Evolutionary conservation across 306 rosid genomes (phyloP).

Genomic region (Vigna unguiculata): DNA sequence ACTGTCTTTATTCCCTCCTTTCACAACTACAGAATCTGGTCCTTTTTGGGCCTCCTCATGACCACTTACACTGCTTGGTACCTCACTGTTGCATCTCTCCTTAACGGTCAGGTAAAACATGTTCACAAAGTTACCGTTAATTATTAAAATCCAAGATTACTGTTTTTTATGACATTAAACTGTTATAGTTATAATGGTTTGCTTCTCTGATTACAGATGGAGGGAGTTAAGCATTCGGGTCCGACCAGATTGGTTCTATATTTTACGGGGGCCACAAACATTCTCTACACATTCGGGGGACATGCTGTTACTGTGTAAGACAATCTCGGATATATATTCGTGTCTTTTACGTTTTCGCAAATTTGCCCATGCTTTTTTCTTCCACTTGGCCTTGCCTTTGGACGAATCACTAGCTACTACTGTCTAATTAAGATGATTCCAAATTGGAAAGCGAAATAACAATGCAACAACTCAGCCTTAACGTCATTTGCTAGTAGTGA

Average conservation of each 20-base stretch:
- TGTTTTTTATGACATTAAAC: neutral
- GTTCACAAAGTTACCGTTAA: neutral
- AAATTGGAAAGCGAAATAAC: constrained; percentile 38
- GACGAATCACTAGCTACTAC: constrained; percentile 8
- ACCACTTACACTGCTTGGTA: constrained; percentile 99
- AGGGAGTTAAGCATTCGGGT: constrained; percentile 95
- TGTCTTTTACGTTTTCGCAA: constrained; percentile 48
- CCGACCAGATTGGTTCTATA: constrained; percentile 86
- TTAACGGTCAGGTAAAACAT: constrained; percentile 84
- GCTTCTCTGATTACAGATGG: constrained; percentile 55
- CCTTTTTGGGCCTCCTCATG: constrained; percentile 93
- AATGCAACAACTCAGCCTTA: constrained; percentile 33
- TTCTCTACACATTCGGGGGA: constrained; percentile 99
- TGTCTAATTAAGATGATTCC: constrained; percentile 16
- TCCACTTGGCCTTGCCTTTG: constrained; percentile 13
- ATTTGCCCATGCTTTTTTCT: constrained; percentile 10
- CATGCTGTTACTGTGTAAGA: constrained; percentile 99
- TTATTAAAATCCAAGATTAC: neutral
- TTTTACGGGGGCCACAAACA: constrained; percentile 99
- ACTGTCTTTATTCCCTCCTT: constrained; percentile 98
- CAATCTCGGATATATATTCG: constrained; percentile 43
- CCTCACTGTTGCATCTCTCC: constrained; percentile 82
- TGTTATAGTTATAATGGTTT: neutral
- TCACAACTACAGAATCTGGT: constrained; percentile 97
- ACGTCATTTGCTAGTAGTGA: constrained; percentile 58